Conservation (phyloP, 75 land plant species). For the Selaginella moellendorffii region DNA sequence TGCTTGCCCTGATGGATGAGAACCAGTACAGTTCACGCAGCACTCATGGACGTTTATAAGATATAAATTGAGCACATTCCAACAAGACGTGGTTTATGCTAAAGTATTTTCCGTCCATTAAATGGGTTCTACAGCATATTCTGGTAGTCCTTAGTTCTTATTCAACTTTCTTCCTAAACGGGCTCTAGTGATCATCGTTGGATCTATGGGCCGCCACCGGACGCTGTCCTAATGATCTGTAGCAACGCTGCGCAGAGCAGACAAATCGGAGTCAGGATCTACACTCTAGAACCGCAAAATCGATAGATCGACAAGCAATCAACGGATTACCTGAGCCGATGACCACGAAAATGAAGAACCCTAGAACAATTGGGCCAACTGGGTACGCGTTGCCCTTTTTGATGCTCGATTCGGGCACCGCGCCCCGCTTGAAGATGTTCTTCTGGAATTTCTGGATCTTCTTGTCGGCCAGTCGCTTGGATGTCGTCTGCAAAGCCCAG, state of each 20-base stretch:
- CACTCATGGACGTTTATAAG: no score
- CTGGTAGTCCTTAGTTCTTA: no score
- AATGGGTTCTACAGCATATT: no score
- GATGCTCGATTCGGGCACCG: slow-evolving; percentile 41
- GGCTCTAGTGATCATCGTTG: no score
- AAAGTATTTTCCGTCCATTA: no score
- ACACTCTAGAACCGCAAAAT: background rate
- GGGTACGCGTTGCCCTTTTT: slow-evolving; percentile 59
- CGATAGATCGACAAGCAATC: background rate
- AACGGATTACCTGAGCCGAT: slow-evolving; percentile 50
- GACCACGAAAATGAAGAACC: slow-evolving; percentile 73
- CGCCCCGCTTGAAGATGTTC: slow-evolving; percentile 70
- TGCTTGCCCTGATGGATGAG: no score
- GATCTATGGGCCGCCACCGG: background rate
- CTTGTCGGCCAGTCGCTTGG: slow-evolving; percentile 69
- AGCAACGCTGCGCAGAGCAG: background rate
- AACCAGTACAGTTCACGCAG: no score
- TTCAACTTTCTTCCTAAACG: no score
- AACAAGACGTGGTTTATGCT: no score
- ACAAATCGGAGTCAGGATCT: background rate
- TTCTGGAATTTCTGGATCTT: slow-evolving; percentile 75
- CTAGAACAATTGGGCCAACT: slow-evolving; percentile 67
- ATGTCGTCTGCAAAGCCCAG: slow-evolving; percentile 61
- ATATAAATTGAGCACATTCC: no score
- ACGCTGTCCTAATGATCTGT: background rate